Evolutionary conservation across 1,284 basidiomycete genomes (phyloP).

Genomic region (Sanghuangporus sanghuang): DNA sequence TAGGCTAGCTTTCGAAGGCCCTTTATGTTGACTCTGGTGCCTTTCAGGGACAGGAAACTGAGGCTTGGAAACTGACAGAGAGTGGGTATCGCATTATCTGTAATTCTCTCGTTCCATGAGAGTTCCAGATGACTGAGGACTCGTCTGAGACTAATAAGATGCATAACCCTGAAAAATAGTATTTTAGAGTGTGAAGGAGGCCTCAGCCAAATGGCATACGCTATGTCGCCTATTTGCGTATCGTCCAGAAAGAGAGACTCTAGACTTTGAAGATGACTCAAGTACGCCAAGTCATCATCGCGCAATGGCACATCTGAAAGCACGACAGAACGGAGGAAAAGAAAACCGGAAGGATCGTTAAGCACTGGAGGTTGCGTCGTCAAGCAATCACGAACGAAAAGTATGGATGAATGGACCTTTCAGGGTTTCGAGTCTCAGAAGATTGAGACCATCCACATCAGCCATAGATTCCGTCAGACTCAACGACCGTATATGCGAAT

Average conservation of each 20-base stretch:
- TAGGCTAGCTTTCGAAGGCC: slow-evolving; percentile 47
- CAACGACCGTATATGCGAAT: slow-evolving; percentile 34
- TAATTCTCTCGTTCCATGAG: slow-evolving; percentile 44
- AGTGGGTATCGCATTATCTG: slow-evolving; percentile 51
- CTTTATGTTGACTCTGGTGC: slow-evolving; percentile 48
- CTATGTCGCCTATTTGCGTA: slow-evolving; percentile 56
- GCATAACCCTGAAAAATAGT: slow-evolving; percentile 36
- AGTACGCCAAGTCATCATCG: slow-evolving; percentile 44
- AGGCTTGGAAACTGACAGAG: slow-evolving; percentile 44
- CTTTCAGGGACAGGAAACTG: slow-evolving; percentile 44
- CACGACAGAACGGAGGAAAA: slow-evolving; percentile 42
- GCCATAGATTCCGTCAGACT: slow-evolving; percentile 39
- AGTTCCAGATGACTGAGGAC: slow-evolving; percentile 47
- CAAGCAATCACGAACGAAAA: neutral
- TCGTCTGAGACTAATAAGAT: slow-evolving; percentile 48
- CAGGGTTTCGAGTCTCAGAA: slow-evolving; percentile 37
- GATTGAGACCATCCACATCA: slow-evolving; percentile 44
- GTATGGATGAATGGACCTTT: slow-evolving; percentile 31
- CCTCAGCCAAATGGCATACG: slow-evolving; percentile 32
- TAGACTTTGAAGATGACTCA: slow-evolving; percentile 50
- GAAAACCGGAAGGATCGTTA: slow-evolving; percentile 44
- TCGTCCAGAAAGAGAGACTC: slow-evolving; percentile 44
- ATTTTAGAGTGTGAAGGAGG: neutral
- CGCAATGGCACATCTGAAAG: slow-evolving; percentile 39
- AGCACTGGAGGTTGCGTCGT: slow-evolving; percentile 36